phyloP scores from a whole-genome alignment of 1,139 yeast species.

The Yamadazyma triangularis region DNA sequence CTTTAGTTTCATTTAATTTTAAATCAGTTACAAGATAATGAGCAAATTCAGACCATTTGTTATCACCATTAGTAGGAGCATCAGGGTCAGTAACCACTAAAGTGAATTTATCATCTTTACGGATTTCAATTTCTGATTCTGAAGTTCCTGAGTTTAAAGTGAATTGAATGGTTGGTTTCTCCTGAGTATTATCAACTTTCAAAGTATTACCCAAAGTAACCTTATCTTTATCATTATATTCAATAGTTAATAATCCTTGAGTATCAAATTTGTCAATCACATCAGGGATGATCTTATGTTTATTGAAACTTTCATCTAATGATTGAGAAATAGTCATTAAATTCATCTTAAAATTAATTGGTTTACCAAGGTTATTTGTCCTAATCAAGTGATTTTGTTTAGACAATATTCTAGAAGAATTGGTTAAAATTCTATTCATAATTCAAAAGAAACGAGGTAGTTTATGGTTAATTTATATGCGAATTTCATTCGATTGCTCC shows the following conservation, averaged over 20 bases:
- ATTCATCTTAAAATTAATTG: conserved; percentile 15
- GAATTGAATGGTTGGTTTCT: conserved; percentile 60
- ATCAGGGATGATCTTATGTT: conserved; percentile 62
- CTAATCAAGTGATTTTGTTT: no score
- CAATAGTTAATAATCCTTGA: conserved; percentile 45
- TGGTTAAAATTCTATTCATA: neutral
- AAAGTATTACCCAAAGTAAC: conserved; percentile 81
- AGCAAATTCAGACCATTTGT: conserved; percentile 83
- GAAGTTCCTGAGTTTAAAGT: conserved; percentile 49
- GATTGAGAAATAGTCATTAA: conserved; percentile 62
- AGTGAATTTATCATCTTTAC: conserved; percentile 55
- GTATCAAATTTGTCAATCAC: conserved; percentile 47
- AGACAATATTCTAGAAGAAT: neutral
- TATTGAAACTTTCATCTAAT: conserved; percentile 54
- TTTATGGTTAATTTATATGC: neutral
- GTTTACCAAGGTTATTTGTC: conserved; percentile 1
- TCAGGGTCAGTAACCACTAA: conserved; percentile 88
- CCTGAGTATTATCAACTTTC: conserved; percentile 60
- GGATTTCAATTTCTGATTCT: conserved; percentile 36
- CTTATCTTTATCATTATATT: conserved; percentile 48
- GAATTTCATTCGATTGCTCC: neutral
- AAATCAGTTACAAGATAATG: conserved; percentile 74
- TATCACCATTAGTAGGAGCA: conserved; percentile 80
- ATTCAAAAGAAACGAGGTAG: neutral
- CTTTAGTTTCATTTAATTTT: conserved; percentile 30